Percentiles rank a stretch among this genome's conserved stretches.
Evolutionary conservation across 805 yeast species (phyloP).

Genomic region (Saturnispora mendoncae): DNA sequence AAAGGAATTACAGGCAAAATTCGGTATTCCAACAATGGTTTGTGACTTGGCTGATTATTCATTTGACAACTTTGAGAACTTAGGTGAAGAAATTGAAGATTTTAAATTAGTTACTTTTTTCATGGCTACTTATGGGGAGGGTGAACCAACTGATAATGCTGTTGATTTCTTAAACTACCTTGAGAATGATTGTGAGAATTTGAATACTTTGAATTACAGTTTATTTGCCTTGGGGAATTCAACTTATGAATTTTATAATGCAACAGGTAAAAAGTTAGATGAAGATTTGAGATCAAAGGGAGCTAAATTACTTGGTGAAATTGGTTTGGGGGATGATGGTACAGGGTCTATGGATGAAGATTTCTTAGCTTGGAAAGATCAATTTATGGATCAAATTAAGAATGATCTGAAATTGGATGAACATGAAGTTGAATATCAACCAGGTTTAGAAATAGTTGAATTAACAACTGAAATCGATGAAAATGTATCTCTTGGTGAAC

Average conservation of each 20-base stretch:
- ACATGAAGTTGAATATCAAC: slow-evolving; percentile 39
- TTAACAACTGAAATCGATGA: not conserved
- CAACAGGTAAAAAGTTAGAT: slow-evolving; percentile 55
- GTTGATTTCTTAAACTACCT: slow-evolving; percentile 51
- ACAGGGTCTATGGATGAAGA: slow-evolving; percentile 86
- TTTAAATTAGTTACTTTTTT: slow-evolving; percentile 41
- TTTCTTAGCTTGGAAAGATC: slow-evolving; percentile 84
- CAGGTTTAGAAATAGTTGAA: slow-evolving; percentile 40
- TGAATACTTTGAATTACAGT: slow-evolving; percentile 32
- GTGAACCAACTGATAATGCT: slow-evolving; percentile 93
- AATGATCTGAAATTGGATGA: slow-evolving; percentile 6
- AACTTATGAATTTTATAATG: slow-evolving; percentile 82
- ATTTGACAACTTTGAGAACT: slow-evolving; percentile 4
- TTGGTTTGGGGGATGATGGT: slow-evolving; percentile 91
- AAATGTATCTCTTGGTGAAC: slow-evolving; percentile 74
- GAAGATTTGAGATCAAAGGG: slow-evolving; percentile 47
- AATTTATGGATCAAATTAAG: slow-evolving; percentile 42
- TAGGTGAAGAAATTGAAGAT: slow-evolving; percentile 59
- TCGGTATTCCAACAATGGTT: slow-evolving; percentile 72
- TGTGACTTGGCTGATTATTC: slow-evolving; percentile 55
- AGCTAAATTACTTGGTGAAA: slow-evolving; percentile 50
- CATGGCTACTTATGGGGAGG: slow-evolving; percentile 91
- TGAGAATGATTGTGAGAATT: slow-evolving; percentile 1
- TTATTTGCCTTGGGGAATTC: slow-evolving; percentile 89
- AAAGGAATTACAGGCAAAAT: slow-evolving; percentile 76